Base-by-base conservation (phyloP, 225 moss, liverwort and hornwort genomes). In the Marchantia polymorpha region DNA sequence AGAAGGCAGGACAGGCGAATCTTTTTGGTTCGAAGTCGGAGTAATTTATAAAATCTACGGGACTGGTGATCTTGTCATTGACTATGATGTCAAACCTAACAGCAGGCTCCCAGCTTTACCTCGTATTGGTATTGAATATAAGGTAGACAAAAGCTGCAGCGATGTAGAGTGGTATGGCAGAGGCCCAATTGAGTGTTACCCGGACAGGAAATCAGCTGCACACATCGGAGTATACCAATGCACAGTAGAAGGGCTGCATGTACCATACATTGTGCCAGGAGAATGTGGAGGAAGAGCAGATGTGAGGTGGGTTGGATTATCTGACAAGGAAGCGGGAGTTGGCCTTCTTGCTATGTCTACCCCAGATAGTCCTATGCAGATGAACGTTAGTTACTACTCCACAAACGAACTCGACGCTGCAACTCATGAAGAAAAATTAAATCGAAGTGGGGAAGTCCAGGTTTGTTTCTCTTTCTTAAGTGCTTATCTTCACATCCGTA, bases 181-280 rank as follows among this genome's bases (percentile, higher is more conserved):
- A 10, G 99, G 99, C 23, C 99, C 99, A 53, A 95, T 99, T 50
- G 99, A 99, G 73, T 99, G 95, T 81, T 99, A 99, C 86, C 99
- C 99, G 0, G 99, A 99, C 73, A 87, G 99, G 76, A 93, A 93
- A 76, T 80, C 85, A 20, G 99, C 95, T 60, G 92, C 99, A 1
- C 83, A 90, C 25, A 81, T 99, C 64, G 92, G 90, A 53, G 74
- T 84, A 6, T 99, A 92, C 76, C 78, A 85, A n/a, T 82, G 81
- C 46, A 82, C 87, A 58, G 93, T 92, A 58, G 85, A 92, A 77
- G 86, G 90, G 31, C 78, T 99, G 12, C 95, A 93, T 66, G 95
- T 99, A 16, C 95, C 95, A 3, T 99, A 99, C 84, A 92, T 88
- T 74, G 95, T 90, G 65, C 99, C 99, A 6, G 93, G 93, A 74